Evolutionary conservation across 768 basidiomycete species (phyloP).

Genomic region (Tulasnella sp.): DNA sequence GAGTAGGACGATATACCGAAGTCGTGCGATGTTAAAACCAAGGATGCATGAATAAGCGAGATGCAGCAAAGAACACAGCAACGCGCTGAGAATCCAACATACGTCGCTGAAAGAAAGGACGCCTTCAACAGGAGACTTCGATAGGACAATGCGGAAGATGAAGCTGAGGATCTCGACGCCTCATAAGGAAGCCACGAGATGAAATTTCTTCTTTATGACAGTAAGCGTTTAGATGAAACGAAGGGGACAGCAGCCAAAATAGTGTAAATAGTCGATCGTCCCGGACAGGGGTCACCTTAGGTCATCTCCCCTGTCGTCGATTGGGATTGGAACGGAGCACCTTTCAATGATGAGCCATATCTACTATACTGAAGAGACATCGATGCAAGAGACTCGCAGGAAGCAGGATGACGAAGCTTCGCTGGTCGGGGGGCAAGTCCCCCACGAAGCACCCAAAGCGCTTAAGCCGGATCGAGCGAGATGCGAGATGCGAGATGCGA

Average conservation of each 20-base stretch:
- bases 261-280: not conserved
- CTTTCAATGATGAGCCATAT: not conserved
- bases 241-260: not conserved
- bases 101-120: constrained; percentile 35
- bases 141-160: constrained; percentile 20
- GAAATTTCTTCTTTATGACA: not conserved
- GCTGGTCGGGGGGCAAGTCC: not conserved
- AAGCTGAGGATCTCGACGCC: not conserved
- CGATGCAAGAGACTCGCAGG: not conserved
- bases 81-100: constrained; percentile 36
- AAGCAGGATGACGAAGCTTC: not conserved
- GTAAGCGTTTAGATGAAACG: not conserved
- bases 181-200: not conserved
- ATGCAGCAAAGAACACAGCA: not conserved
- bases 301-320: not conserved
- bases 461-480: too few species aligned
- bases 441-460: too few species aligned
- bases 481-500: too few species aligned
- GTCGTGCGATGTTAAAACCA: too few species aligned
- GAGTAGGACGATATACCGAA: too few species aligned
- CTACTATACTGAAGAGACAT: not conserved
- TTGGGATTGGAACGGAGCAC: not conserved
- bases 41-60: too few species aligned
- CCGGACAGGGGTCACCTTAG: not conserved
- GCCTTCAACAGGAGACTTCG: not conserved